Conservation (phyloP, 2,329 filamentous ascomycete species). For the Chrysoporthe cubensis region DNA sequence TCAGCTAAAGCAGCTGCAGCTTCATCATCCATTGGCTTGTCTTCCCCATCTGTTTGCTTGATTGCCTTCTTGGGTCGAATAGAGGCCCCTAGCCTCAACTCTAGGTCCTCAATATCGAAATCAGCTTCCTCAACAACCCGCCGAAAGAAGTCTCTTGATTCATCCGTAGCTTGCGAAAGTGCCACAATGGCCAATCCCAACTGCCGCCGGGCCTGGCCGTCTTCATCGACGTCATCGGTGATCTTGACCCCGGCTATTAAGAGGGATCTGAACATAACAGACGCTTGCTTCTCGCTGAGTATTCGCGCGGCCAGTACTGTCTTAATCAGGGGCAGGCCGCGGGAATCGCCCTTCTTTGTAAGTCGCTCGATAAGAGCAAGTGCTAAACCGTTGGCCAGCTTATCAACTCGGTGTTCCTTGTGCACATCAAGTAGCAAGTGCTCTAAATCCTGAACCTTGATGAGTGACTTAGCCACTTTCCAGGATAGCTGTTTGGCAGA, state of each 20-base stretch:
- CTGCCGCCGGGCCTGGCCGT: constrained; percentile 62
- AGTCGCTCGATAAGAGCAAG: constrained; percentile 66
- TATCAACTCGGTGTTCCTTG: constrained; percentile 69
- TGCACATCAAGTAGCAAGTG: constrained; percentile 64
- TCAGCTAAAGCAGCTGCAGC: constrained; percentile 34
- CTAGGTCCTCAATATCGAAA: constrained; percentile 74
- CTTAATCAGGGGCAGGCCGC: constrained; percentile 62
- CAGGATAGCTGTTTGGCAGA: constrained; percentile 70
- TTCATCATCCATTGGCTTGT: constrained; percentile 51
- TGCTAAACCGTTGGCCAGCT: constrained; percentile 72
- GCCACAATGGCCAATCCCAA: constrained; percentile 69
- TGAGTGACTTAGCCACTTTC: constrained; percentile 69
- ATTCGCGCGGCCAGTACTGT: constrained; percentile 63
- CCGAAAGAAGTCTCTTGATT: constrained; percentile 66
- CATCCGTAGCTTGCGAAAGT: constrained; percentile 63
- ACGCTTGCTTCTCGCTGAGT: constrained; percentile 65
- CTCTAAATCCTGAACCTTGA: constrained; percentile 66
- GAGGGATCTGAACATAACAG: constrained; percentile 68
- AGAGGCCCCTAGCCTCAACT: constrained; percentile 73
- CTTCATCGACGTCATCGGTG: constrained; percentile 56
- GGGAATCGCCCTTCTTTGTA: constrained; percentile 61
- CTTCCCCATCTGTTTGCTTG: constrained; percentile 46
- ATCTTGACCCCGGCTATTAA: constrained; percentile 64
- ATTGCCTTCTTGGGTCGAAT: constrained; percentile 59
- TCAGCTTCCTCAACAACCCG: constrained; percentile 68